Percentiles rank a stretch among this genome's conserved stretches.
phyloP scores from a whole-genome alignment of 2,329 filamentous ascomycete genomes.

The Colletotrichum ledebouriae region DNA sequence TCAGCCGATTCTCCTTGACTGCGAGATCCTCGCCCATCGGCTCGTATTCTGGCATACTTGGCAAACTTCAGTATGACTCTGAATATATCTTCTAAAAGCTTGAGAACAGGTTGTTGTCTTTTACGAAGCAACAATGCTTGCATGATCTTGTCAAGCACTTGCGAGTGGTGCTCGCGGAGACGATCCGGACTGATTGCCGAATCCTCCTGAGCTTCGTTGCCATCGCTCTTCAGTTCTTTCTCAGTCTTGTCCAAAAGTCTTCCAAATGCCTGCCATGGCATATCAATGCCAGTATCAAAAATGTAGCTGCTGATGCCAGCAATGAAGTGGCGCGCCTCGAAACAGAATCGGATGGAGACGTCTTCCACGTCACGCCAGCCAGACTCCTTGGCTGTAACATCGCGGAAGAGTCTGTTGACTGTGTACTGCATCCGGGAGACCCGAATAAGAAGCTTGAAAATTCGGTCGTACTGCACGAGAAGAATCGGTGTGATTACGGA shows the following conservation, averaged over 20 bases:
- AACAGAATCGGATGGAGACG: conserved; percentile 70
- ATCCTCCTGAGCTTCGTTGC: conserved; percentile 53
- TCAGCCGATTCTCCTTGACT: conserved; percentile 47
- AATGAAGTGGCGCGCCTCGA: conserved; percentile 86
- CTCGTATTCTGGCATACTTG: conserved; percentile 59
- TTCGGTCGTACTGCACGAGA: conserved; percentile 83
- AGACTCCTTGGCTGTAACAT: conserved; percentile 60
- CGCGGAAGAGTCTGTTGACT: conserved; percentile 73
- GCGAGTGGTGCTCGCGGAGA: conserved; percentile 78
- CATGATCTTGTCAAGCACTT: conserved; percentile 81
- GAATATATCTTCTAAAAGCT: conserved; percentile 83
- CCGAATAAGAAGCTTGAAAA: conserved; percentile 85
- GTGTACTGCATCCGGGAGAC: conserved; percentile 84
- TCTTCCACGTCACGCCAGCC: conserved; percentile 54
- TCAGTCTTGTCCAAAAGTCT: conserved; percentile 75
- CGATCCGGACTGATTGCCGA: conserved; percentile 72
- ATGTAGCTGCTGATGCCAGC: conserved; percentile 81
- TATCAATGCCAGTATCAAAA: conserved; percentile 81
- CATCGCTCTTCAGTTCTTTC: conserved; percentile 62
- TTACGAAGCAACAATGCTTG: conserved; percentile 80
- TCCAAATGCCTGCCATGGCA: conserved; percentile 80
- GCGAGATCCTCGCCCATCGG: conserved; percentile 52
- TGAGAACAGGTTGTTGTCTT: conserved; percentile 79
- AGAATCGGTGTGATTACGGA: conserved; percentile 79
- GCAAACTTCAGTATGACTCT: conserved; percentile 78